Conservation (phyloP, 768 basidiomycete species). For the Kwoniella sp. region DNA sequence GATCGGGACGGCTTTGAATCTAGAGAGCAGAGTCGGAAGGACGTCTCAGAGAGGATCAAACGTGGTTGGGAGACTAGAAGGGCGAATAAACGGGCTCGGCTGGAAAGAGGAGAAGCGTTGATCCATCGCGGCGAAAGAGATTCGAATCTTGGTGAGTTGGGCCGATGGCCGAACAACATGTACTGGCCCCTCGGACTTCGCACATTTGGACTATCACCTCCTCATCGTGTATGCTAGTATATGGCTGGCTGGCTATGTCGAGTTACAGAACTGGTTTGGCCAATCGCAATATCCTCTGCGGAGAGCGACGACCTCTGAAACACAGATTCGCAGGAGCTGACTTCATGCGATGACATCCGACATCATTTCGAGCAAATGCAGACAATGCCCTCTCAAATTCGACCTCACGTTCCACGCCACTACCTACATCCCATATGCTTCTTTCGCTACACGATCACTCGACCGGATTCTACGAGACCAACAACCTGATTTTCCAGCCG, state of each 20-base stretch:
- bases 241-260: too few relatives aligned
- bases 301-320: too few relatives aligned
- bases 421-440: slow-evolving; percentile 26
- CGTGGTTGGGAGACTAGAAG: slow-evolving; percentile 23
- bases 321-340: too few relatives aligned
- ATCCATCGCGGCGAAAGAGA: neutral
- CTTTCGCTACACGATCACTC: slow-evolving; percentile 21
- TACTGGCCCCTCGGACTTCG: too few relatives aligned
- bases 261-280: too few relatives aligned
- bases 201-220: too few relatives aligned
- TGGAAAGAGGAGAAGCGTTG: slow-evolving; percentile 1
- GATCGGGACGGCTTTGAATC: neutral
- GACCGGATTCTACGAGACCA: slow-evolving; percentile 16
- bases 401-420: neutral
- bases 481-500: slow-evolving; percentile 18
- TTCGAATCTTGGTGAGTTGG: slow-evolving; percentile 2
- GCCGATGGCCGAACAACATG: too few relatives aligned
- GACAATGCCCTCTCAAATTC: neutral
- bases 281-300: too few relatives aligned
- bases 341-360: too few relatives aligned
- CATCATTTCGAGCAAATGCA: too few relatives aligned
- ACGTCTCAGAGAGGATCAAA: slow-evolving; percentile 16
- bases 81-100: neutral
- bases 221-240: too few relatives aligned
- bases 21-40: neutral